Evolutionary conservation across 257 asterid genomes (phyloP), one percentile per base, ranked within the genome.

Genomic region (Solanum chiquidenum): DNA sequence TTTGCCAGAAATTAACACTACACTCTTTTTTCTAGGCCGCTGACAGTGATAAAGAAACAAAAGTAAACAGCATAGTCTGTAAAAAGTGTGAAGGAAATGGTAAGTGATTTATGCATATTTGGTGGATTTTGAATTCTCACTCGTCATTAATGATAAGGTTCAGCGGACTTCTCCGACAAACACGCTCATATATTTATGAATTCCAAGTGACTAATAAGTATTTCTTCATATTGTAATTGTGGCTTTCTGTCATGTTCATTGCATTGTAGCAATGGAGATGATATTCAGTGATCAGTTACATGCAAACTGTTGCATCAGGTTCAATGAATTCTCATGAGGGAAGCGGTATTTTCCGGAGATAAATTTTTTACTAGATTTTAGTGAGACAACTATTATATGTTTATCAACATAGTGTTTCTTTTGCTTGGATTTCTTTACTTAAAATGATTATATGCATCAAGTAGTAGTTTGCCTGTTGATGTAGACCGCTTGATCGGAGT

Each of bases 11-110:
- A 9, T 40, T 37, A 16, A 80, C 33, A 33, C 5, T 72, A 3
- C 1, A 58, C 83, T 72, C 68, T 72, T 10, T 46, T 91, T 85
- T 80, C 29, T 72, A 91, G 93, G 92, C 90, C 25, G 44, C 93
- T 12, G 68, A 75, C 66, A 71, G 77, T 62, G 74, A 55, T 23
- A 76, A 83, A 68, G 73, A 68, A 46, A 88, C 88, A 27, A 90
- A 91, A 42, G 21, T 37, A 29, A 90, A 37, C 20, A 91, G 90
- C 91, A 83, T 91, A 2, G 46, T 91, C 11, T 91, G 93, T 86
- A 16, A 71, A 72, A 72, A 83, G 21, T 91, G 93, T 86, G 93
- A 91, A 0, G 93, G 93, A 86, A 90, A 90, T 90, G 92, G 92
- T 91, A 46, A 88, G 89, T 84, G 20, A 83, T 72, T 77, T 5